A percentile compares a stretch with the other conserved stretches of the same genome.
These are phyloP conservation scores for Tricholoma sp. DNA, from an alignment of 768 basidiomycete species.

Conservation along the genomic window DNA sequence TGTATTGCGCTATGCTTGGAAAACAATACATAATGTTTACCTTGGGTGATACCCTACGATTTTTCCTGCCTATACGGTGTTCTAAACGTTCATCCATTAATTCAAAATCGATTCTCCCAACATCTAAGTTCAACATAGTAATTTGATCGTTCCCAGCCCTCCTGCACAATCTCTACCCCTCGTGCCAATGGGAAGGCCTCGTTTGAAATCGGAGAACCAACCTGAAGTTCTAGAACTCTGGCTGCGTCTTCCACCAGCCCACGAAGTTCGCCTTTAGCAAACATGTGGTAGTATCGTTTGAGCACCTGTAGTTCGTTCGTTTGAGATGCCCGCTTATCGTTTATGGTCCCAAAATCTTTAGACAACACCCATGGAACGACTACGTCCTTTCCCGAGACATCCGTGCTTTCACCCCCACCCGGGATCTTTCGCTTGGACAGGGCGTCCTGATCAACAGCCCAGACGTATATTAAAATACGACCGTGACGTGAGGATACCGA, in stretches of 20 bases:
- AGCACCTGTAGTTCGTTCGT: conserved; percentile 42
- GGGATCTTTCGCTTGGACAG: conserved; percentile 71
- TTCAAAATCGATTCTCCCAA: conserved; percentile 37
- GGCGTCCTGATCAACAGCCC: conserved; percentile 93
- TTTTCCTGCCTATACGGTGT: conserved; percentile 3
- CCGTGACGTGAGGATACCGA: conserved; percentile 65
- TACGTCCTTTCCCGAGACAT: conserved; percentile 63
- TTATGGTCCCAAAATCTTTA: conserved; percentile 21
- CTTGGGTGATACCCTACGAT: conserved; percentile 2
- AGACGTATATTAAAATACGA: conserved; percentile 88
- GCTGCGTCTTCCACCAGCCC: conserved; percentile 62
- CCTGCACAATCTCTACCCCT: conserved; percentile 65
- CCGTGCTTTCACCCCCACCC: conserved; percentile 16
- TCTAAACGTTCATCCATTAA: conserved; percentile 11
- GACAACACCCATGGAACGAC: conserved; percentile 85
- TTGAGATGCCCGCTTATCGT: conserved; percentile 14
- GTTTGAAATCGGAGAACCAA: conserved; percentile 32
- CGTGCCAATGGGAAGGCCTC: conserved; percentile 16
- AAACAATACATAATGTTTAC: conserved; percentile 9
- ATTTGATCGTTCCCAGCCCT: conserved; percentile 87
- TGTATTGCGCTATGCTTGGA: conserved; percentile 18
- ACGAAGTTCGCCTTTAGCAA: conserved; percentile 72
- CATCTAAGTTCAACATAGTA: conserved; percentile 74
- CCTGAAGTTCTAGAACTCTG: conserved; percentile 42
- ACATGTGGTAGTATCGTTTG: conserved; percentile 97